A percentile compares a stretch with the other conserved stretches of the same genome.
Conservation (phyloP, 768 basidiomycete species). For the Lenzites betulinus region DNA sequence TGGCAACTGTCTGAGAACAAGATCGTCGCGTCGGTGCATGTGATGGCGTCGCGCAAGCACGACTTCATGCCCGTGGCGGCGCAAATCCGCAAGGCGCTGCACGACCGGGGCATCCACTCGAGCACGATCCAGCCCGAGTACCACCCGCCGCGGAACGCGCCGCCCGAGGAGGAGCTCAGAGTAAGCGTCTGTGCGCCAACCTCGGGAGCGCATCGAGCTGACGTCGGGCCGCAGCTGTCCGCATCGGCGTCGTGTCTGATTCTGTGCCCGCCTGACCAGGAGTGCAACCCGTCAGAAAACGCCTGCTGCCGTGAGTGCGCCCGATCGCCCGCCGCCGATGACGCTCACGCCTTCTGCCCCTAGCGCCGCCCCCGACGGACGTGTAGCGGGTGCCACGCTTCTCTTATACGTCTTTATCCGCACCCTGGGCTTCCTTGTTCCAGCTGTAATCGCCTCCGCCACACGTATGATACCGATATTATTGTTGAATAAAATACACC, state of each 20-base stretch:
- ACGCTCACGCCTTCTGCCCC: constrained; percentile 1
- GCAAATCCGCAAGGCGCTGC: constrained; percentile 81
- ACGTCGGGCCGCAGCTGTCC: constrained; percentile 40
- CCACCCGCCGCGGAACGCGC: constrained; percentile 38
- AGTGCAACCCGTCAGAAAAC: constrained; percentile 68
- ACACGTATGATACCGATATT: neutral
- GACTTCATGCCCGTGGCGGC: constrained; percentile 93
- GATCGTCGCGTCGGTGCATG: constrained; percentile 94
- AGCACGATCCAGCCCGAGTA: constrained; percentile 95
- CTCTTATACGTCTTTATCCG: neutral
- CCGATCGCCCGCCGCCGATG: neutral
- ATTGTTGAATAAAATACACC: constrained; percentile 6
- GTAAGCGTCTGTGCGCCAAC: constrained; percentile 37
- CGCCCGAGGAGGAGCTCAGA: constrained; percentile 51
- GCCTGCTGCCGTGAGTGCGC: constrained; percentile 77
- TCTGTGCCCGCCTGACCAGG: constrained; percentile 66
- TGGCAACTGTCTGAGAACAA: constrained; percentile 98
- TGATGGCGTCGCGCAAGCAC: constrained; percentile 74
- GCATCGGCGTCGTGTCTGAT: constrained; percentile 68
- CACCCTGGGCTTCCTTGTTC: constrained; percentile 26
- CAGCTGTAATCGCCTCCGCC: constrained; percentile 29
- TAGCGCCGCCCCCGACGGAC: constrained; percentile 49
- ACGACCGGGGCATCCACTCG: constrained; percentile 91
- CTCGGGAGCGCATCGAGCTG: neutral
- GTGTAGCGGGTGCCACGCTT: constrained; percentile 36